phyloP scores from a whole-genome alignment of 768 basidiomycete species.

The Boletus vinaceobasis region DNA sequence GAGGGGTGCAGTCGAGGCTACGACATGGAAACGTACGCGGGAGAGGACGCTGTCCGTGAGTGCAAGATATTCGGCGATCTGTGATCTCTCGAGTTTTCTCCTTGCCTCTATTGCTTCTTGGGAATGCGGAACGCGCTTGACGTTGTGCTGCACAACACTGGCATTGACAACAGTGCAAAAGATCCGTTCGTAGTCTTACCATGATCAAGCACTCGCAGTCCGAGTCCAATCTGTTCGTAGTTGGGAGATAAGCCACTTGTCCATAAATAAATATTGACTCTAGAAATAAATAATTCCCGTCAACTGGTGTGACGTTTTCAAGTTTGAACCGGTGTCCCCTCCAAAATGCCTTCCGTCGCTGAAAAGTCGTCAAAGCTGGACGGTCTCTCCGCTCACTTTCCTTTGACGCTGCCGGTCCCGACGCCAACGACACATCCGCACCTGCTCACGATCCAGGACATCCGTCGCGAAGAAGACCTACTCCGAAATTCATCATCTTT shows the following conservation, averaged over 20 bases:
- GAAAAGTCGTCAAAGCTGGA: slow-evolving; percentile 47
- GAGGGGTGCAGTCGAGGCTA: not conserved
- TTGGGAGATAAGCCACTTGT: slow-evolving; percentile 5
- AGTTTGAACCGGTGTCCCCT: not conserved
- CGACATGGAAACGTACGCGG: slow-evolving; percentile 44
- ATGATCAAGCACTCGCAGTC: slow-evolving; percentile 8
- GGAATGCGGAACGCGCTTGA: slow-evolving; percentile 60
- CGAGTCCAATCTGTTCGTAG: not conserved
- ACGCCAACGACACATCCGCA: slow-evolving; percentile 74
- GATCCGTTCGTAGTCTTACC: slow-evolving; percentile 19
- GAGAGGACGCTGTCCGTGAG: slow-evolving; percentile 61
- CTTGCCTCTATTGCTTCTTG: slow-evolving; percentile 62
- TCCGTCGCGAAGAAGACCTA: slow-evolving; percentile 91
- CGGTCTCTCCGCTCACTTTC: slow-evolving; percentile 61
- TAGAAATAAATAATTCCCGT: not conserved
- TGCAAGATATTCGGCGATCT: slow-evolving; percentile 72
- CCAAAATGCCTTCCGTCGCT: slow-evolving; percentile 56
- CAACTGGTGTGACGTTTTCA: not conserved
- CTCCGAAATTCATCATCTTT: slow-evolving; percentile 88
- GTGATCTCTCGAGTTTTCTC: slow-evolving; percentile 66
- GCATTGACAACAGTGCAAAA: not conserved
- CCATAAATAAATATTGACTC: slow-evolving; percentile 5
- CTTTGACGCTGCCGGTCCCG: slow-evolving; percentile 82
- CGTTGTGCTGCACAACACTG: slow-evolving; percentile 51
- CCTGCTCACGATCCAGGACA: slow-evolving; percentile 69